phyloP scores from a whole-genome alignment of 305 asterid species.

The Ajuga reptans region DNA sequence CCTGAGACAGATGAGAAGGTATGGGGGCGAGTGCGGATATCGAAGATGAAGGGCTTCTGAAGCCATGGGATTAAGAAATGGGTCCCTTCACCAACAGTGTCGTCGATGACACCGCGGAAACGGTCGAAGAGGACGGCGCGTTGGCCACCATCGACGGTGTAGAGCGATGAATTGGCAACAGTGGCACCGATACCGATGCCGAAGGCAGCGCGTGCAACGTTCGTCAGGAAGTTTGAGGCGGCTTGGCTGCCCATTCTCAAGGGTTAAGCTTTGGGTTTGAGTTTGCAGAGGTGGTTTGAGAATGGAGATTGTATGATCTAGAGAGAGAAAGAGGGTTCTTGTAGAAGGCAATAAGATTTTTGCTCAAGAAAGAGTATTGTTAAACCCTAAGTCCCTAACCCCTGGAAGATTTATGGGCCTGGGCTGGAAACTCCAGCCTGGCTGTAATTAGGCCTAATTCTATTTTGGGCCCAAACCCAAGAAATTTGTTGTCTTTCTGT shows the following conservation, averaged over 20 bases:
- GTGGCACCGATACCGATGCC: constrained; percentile 53
- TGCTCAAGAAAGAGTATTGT: constrained; percentile 27
- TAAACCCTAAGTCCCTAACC: constrained; percentile 34
- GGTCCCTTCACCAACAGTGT: constrained; percentile 80
- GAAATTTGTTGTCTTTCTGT: too few relatives aligned
- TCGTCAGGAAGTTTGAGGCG: constrained; percentile 48
- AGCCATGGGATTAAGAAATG: constrained; percentile 86
- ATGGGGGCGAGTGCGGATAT: constrained; percentile 86
- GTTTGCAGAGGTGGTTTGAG: not conserved
- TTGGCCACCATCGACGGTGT: constrained; percentile 94
- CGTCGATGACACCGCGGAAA: constrained; percentile 72
- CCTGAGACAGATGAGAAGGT: constrained; percentile 71
- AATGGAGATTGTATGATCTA: constrained; percentile 12
- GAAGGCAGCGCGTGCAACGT: constrained; percentile 73
- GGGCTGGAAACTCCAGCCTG: not conserved
- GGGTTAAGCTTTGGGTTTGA: not conserved
- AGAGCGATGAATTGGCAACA: constrained; percentile 51
- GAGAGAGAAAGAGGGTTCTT: constrained; percentile 22
- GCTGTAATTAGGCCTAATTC: not conserved
- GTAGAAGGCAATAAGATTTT: constrained; percentile 21
- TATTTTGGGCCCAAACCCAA: not conserved
- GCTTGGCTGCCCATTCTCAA: constrained; percentile 56
- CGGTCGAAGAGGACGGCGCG: constrained; percentile 93
- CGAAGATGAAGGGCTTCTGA: constrained; percentile 79
- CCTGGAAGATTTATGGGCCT: constrained; percentile 17